Conservation (phyloP, 2,329 filamentous ascomycete species). For the Trichoderma sp. region DNA sequence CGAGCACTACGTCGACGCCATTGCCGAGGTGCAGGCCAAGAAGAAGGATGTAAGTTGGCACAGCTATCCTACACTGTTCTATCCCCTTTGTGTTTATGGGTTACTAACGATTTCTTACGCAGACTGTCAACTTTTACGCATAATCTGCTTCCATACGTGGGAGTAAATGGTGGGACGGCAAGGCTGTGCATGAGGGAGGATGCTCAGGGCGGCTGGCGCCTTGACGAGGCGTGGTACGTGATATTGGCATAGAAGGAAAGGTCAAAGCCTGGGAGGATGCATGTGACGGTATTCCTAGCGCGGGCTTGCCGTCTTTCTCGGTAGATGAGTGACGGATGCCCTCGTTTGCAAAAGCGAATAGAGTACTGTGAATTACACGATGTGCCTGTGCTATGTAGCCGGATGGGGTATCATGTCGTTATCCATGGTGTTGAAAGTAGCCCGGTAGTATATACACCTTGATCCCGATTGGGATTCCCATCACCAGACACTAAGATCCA, state of each 20-base stretch:
- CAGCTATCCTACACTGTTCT: background rate
- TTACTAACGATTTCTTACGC: conserved; percentile 5
- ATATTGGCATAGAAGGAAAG: conserved; percentile 27
- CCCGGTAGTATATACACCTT: no score
- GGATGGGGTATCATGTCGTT: background rate
- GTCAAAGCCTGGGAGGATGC: conserved; percentile 23
- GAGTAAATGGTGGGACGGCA: conserved; percentile 9
- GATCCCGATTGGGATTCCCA: no score
- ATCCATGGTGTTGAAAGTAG: background rate
- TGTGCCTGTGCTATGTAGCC: background rate
- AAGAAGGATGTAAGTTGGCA: conserved; percentile 76
- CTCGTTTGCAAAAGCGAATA: conserved; percentile 27
- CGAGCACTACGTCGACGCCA: conserved; percentile 98
- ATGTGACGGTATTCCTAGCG: conserved; percentile 25
- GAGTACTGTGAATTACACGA: conserved; percentile 2
- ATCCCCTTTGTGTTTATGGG: background rate
- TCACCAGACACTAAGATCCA: no score
- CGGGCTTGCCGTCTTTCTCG: conserved; percentile 9
- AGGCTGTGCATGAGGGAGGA: background rate
- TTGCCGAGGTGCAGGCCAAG: conserved; percentile 91
- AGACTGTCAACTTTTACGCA: conserved; percentile 63
- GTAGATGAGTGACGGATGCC: conserved; percentile 21
- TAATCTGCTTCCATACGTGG: conserved; percentile 37
- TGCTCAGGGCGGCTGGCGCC: conserved; percentile 18
- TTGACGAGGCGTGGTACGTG: conserved; percentile 9